phyloP scores from a whole-genome alignment of 805 yeast species.

The Komagataella pastoris region DNA sequence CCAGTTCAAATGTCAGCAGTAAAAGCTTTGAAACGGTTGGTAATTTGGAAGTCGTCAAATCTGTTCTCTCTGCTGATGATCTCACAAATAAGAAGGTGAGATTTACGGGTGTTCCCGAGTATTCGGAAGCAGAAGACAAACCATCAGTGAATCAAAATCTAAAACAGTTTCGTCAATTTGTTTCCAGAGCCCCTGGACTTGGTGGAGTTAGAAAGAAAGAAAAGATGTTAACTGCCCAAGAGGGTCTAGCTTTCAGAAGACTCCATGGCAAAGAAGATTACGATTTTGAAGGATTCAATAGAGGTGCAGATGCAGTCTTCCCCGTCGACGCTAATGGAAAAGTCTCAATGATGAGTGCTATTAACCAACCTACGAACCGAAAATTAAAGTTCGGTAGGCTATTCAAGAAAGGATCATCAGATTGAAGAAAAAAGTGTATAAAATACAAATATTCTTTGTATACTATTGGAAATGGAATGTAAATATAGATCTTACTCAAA shows the following conservation, averaged over 20 bases:
- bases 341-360: conserved; percentile 17
- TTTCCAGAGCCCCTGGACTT: conserved; percentile 15
- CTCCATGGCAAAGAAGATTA: not conserved
- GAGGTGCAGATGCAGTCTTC: conserved; percentile 6
- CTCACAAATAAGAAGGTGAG: conserved; percentile 26
- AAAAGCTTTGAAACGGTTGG: not conserved
- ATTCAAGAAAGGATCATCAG: not conserved
- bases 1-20: not conserved
- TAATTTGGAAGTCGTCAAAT: not conserved
- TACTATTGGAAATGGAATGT: not conserved
- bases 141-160: conserved; percentile 26
- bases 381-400: not conserved
- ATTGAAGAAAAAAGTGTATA: not conserved
- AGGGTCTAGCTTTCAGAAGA: conserved; percentile 20
- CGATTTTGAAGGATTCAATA: not conserved
- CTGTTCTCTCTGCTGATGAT: not conserved
- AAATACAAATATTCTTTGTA: not conserved
- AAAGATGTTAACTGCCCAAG: conserved; percentile 18
- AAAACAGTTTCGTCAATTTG: conserved; percentile 20
- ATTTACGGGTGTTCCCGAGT: conserved; percentile 38
- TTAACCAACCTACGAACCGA: conserved; percentile 2
- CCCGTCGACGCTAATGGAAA: conserved; percentile 14
- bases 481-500: conserved; percentile 40
- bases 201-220: conserved; percentile 13
- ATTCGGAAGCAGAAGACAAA: conserved; percentile 39